phyloP scores from a whole-genome alignment of 768 basidiomycete genomes.

The Kwoniella sp. region DNA sequence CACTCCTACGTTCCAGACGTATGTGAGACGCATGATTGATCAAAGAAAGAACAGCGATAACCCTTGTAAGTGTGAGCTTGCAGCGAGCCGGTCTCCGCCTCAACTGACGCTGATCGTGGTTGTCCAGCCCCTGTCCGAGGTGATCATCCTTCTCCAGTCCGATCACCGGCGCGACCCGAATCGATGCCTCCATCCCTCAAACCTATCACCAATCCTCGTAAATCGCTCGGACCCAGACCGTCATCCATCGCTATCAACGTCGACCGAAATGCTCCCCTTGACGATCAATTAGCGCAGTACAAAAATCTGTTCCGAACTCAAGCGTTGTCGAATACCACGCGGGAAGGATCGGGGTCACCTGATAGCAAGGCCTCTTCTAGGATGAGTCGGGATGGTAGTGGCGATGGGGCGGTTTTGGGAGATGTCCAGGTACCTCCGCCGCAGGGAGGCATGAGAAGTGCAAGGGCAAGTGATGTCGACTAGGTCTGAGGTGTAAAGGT shows the following conservation, averaged over 20 bases:
- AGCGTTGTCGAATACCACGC: slow-evolving; percentile 5
- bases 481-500: no score
- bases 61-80: slow-evolving; percentile 24
- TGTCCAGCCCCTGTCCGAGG: slow-evolving; percentile 28
- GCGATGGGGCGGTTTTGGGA: not conserved
- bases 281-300: slow-evolving; percentile 44
- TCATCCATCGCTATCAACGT: slow-evolving; percentile 36
- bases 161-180: slow-evolving; percentile 26
- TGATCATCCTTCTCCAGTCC: slow-evolving; percentile 24
- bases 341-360: slow-evolving; percentile 9
- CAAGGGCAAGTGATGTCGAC: slow-evolving; percentile 29
- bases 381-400: slow-evolving; percentile 3
- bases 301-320: slow-evolving; percentile 44
- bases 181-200: slow-evolving; percentile 21
- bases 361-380: slow-evolving; percentile 1
- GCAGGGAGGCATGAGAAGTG: not conserved
- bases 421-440: not conserved
- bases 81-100: no score
- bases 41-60: slow-evolving; percentile 34
- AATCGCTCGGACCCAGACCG: slow-evolving; percentile 39
- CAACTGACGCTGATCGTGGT: slow-evolving; percentile 1
- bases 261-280: slow-evolving; percentile 38
- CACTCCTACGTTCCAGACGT: slow-evolving; percentile 38
- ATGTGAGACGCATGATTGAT: slow-evolving; percentile 41
- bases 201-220: slow-evolving; percentile 24